These are phyloP conservation scores for Protomyces macrosporus DNA, from an alignment of 1,139 yeast genomes.

Conservation along the genomic window DNA sequence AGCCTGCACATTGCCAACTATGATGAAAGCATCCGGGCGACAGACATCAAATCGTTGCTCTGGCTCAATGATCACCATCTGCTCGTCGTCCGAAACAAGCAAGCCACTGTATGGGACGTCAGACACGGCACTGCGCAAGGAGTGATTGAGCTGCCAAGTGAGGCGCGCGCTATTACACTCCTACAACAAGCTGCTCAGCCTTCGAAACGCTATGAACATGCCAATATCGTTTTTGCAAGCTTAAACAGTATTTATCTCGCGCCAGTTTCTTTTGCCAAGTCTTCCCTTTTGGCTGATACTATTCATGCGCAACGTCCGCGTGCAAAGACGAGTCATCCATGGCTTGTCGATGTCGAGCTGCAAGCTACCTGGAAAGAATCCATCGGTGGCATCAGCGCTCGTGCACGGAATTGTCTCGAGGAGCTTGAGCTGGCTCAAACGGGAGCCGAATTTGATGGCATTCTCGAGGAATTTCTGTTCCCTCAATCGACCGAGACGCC, in stretches of 20 bases:
- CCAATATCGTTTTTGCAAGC: slow-evolving; percentile 1
- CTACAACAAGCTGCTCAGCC: background rate
- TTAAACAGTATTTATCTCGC: background rate
- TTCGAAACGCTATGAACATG: background rate
- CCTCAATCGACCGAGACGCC: background rate
- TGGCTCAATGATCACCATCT: slow-evolving; percentile 10
- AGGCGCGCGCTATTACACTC: background rate
- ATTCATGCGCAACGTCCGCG: background rate
- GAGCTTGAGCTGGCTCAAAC: background rate
- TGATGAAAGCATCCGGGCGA: background rate
- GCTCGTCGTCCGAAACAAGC: background rate
- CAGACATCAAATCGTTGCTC: background rate
- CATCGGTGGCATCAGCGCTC: background rate
- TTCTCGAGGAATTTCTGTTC: slow-evolving; percentile 10
- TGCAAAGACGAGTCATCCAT: background rate
- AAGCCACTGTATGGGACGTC: slow-evolving; percentile 2
- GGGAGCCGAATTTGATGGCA: slow-evolving; percentile 9
- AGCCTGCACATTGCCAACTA: background rate
- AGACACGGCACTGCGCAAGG: background rate
- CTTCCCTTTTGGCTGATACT: background rate
- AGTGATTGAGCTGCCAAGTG: background rate
- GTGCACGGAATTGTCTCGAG: slow-evolving; percentile 3
- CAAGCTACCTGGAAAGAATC: slow-evolving; percentile 25
- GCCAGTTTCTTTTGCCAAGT: background rate
- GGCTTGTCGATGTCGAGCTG: slow-evolving; percentile 10